Evolutionary conservation across 2,329 filamentous ascomycete genomes (phyloP).

Genomic region (Aspergillus fumigatus): DNA sequence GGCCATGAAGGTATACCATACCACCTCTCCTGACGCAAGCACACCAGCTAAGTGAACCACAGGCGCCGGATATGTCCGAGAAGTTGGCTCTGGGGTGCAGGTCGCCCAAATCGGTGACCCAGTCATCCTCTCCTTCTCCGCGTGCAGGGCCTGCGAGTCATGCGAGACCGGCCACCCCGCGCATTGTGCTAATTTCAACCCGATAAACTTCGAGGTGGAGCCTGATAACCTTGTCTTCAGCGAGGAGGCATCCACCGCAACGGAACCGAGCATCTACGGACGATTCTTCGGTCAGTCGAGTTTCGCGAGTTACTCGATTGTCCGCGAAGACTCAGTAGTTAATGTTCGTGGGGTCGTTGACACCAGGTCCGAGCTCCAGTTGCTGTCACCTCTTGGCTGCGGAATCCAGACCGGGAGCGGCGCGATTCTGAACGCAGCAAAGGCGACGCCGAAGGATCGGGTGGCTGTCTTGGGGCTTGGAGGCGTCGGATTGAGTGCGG

Average conservation of each 20-base stretch:
- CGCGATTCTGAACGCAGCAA: slow-evolving; percentile 36
- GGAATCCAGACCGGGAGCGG: slow-evolving; percentile 45
- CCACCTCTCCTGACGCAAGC: not conserved
- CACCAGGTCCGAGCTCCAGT: slow-evolving; percentile 25
- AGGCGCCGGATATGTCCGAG: slow-evolving; percentile 45
- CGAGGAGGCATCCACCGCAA: slow-evolving; percentile 6
- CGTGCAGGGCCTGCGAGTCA: slow-evolving; percentile 44
- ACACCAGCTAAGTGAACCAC: not conserved
- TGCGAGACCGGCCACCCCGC: slow-evolving; percentile 45
- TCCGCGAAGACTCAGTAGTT: slow-evolving; percentile 37
- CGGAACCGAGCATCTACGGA: slow-evolving; percentile 27
- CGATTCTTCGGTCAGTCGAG: slow-evolving; percentile 49
- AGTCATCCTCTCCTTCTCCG: slow-evolving; percentile 47
- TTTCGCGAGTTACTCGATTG: slow-evolving; percentile 39
- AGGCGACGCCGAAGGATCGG: slow-evolving; percentile 32
- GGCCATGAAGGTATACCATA: slow-evolving; percentile 48
- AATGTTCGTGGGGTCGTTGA: slow-evolving; percentile 41
- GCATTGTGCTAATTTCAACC: slow-evolving; percentile 47
- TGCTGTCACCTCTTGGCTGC: slow-evolving; percentile 45
- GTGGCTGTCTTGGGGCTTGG: slow-evolving; percentile 44
- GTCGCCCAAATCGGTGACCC: slow-evolving; percentile 43
- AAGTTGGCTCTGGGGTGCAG: slow-evolving; percentile 39
- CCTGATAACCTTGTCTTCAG: slow-evolving; percentile 6
- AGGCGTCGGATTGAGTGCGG: slow-evolving; percentile 44
- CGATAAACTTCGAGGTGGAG: slow-evolving; percentile 40